phyloP scores from a whole-genome alignment of 768 basidiomycete genomes.

The Pilatotrama ljubarskyi region DNA sequence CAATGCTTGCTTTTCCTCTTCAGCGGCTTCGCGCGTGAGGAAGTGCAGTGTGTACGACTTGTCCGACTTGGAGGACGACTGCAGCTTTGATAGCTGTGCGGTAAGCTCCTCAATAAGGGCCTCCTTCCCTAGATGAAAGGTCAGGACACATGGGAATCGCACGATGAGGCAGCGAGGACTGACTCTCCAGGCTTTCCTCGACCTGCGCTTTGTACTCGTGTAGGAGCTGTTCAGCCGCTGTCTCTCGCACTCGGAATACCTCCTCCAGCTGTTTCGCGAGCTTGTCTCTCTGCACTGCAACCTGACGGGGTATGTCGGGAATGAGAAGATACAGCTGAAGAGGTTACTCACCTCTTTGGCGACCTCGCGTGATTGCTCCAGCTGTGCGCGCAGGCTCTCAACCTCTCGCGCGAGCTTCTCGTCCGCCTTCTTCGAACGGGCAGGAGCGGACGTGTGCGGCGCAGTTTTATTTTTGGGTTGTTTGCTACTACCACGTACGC shows the following conservation, averaged over 20 bases:
- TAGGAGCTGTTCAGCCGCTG: conserved; percentile 63
- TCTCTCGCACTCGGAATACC: conserved; percentile 53
- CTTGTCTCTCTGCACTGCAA: conserved; percentile 28
- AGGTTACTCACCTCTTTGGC: conserved; percentile 21
- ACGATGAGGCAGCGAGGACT: conserved; percentile 12
- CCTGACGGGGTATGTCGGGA: conserved; percentile 6
- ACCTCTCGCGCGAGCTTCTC: conserved; percentile 19
- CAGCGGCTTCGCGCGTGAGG: conserved; percentile 70
- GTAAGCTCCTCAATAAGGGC: conserved; percentile 54
- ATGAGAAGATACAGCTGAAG: background rate
- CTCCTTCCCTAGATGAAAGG: conserved; percentile 52
- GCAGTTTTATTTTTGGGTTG: conserved; percentile 14
- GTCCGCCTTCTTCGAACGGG: conserved; percentile 14
- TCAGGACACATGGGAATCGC: background rate
- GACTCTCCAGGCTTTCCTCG: conserved; percentile 55
- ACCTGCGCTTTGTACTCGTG: conserved; percentile 50
- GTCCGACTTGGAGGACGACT: conserved; percentile 52
- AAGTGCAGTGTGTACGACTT: conserved; percentile 59
- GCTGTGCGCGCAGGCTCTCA: conserved; percentile 25
- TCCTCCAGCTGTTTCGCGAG: conserved; percentile 61
- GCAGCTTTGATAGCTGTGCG: conserved; percentile 46
- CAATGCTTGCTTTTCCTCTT: conserved; percentile 59
- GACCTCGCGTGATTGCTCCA: conserved; percentile 22
- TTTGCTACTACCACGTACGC: conserved; percentile 2
- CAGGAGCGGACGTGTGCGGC: background rate